Evolutionary conservation across 306 rosid species (phyloP).

Genomic region (Luffa acutangula): DNA sequence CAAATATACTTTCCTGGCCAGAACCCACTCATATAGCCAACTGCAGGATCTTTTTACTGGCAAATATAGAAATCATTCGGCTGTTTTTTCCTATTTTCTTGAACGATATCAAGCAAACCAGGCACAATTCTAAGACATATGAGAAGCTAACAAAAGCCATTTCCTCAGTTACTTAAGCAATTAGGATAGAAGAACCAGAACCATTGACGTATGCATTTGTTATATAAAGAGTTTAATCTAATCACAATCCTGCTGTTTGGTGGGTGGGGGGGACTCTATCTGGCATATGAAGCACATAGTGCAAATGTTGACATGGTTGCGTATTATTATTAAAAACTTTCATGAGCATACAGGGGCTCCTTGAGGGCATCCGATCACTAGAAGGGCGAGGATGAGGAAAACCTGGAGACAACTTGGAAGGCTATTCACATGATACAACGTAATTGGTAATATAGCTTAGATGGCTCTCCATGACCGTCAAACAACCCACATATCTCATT

Average conservation of each 20-base stretch:
- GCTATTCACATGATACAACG: neutral
- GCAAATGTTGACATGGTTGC: neutral
- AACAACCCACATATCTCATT: neutral
- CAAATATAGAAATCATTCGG: neutral
- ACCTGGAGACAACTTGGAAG: neutral
- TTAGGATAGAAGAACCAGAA: neutral
- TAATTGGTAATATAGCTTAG: constrained; percentile 1
- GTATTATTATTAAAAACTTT: neutral
- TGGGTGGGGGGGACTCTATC: neutral
- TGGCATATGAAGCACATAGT: neutral
- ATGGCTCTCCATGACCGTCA: neutral
- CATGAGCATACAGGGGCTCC: neutral
- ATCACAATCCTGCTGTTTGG: neutral
- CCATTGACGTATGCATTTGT: neutral
- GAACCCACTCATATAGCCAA: neutral
- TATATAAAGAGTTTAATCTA: neutral
- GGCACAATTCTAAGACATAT: neutral
- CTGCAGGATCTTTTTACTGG: neutral
- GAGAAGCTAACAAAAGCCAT: neutral
- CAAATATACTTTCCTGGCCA: neutral
- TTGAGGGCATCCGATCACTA: neutral
- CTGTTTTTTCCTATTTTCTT: neutral
- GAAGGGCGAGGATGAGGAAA: neutral
- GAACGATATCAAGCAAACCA: neutral
- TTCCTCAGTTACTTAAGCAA: neutral